Evolutionary conservation across 148 eudicot genomes (phyloP).

Genomic region (Oxyria digyna): DNA sequence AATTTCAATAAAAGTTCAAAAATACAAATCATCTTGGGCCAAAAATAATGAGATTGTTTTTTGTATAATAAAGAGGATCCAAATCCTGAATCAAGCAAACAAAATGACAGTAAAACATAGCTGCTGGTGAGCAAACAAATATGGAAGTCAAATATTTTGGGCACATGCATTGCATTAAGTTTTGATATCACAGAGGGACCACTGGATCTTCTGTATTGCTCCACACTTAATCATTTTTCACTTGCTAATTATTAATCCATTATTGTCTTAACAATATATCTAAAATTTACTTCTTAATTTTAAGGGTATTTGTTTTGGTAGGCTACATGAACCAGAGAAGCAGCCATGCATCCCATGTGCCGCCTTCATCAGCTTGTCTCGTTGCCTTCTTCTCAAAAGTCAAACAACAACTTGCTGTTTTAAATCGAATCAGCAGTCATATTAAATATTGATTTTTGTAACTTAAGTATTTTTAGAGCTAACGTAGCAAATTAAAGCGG

Average conservation of each 20-base stretch:
- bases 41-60: neutral
- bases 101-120: neutral
- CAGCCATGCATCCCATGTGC: constrained; percentile 1
- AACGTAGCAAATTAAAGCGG: neutral
- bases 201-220: neutral
- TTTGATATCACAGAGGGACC: neutral
- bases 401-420: neutral
- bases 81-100: neutral
- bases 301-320: neutral
- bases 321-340: neutral
- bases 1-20: too few relatives aligned
- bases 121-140: neutral
- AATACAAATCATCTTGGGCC: neutral
- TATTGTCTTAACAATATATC: neutral
- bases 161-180: neutral
- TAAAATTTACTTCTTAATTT: neutral
- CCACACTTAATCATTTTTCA: neutral
- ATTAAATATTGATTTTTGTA: too few relatives aligned
- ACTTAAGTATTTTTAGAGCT: neutral
- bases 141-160: constrained; percentile 3
- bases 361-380: neutral
- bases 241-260: neutral
- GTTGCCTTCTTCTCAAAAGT: neutral
- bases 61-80: neutral
- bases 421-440: neutral